Conservation (phyloP, 208 protist species). For the Angomonas ambiguus region DNA sequence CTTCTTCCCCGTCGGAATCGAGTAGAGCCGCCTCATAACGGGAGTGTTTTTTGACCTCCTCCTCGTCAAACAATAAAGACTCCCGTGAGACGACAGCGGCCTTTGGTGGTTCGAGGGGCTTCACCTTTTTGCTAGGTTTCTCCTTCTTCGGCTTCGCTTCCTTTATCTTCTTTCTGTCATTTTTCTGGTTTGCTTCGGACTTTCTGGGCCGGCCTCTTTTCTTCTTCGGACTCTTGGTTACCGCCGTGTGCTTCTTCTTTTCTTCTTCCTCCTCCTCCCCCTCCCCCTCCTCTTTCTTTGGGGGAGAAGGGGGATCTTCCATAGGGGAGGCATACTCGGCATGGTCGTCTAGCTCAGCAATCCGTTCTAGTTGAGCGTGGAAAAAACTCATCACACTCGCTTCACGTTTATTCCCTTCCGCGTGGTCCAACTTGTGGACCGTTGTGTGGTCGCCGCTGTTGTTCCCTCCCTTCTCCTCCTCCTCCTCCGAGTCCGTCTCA, state of each 20-base stretch:
- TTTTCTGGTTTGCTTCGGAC: not conserved
- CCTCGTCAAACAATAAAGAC: no score
- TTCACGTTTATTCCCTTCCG: no score
- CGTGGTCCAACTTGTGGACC: no score
- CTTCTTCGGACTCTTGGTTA: not conserved
- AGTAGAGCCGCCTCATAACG: no score
- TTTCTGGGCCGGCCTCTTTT: not conserved
- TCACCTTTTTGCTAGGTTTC: not conserved
- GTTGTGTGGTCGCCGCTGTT: not conserved
- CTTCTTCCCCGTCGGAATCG: no score
- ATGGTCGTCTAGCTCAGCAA: not conserved
- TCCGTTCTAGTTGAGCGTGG: not conserved
- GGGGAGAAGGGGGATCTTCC: not conserved
- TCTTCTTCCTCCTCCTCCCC: no score
- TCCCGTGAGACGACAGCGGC: not conserved
- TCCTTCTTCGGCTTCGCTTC: not conserved
- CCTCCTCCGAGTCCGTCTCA: not conserved
- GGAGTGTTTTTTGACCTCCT: no score
- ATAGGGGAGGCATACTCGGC: not conserved
- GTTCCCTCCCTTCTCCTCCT: not conserved
- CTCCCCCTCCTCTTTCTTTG: not conserved
- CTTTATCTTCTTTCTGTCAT: not conserved
- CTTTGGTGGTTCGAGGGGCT: not conserved
- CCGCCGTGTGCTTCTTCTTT: no score
- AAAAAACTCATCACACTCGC: not conserved